Conservation (phyloP, 1,284 basidiomycete species). For the Ceratobasidium sp. region DNA sequence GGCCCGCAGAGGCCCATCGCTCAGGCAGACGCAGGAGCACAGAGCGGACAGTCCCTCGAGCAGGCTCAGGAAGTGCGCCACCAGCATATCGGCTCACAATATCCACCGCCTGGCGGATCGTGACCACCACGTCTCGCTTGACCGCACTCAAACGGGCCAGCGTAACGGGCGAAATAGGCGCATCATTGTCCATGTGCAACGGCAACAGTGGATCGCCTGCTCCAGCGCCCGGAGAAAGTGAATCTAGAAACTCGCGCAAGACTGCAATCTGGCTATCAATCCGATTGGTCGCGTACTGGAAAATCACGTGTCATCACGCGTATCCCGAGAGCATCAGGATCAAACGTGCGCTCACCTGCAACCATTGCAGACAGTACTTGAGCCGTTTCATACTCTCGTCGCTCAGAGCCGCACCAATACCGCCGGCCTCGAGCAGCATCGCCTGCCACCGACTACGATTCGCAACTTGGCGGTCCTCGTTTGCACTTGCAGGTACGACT, state of each 20-base stretch:
- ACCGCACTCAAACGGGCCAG: constrained; percentile 77
- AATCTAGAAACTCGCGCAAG: constrained; percentile 83
- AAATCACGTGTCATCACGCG: constrained; percentile 41
- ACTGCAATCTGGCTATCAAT: constrained; percentile 90
- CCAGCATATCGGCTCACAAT: constrained; percentile 91
- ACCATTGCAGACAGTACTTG: constrained; percentile 89
- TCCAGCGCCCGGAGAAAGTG: constrained; percentile 54
- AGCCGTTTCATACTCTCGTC: constrained; percentile 90
- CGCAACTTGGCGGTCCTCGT: constrained; percentile 60
- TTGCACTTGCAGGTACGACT: neutral
- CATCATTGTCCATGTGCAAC: constrained; percentile 58
- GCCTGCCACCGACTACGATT: constrained; percentile 85
- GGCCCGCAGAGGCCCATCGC: constrained; percentile 73
- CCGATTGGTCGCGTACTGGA: constrained; percentile 85
- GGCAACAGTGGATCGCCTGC: constrained; percentile 52
- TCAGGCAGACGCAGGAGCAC: constrained; percentile 87
- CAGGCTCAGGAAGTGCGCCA: constrained; percentile 85
- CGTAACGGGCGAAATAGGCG: constrained; percentile 65
- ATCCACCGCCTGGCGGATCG: constrained; percentile 89
- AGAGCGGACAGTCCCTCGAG: constrained; percentile 78
- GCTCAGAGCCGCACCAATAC: constrained; percentile 87
- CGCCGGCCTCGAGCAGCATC: constrained; percentile 88
- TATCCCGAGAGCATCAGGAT: constrained; percentile 18
- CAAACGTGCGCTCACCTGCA: constrained; percentile 69
- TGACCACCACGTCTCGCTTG: constrained; percentile 85